Evolutionary conservation across 2,329 filamentous ascomycete genomes (phyloP), one percentile per base, ranked within the genome.

Genomic region (Scolecobasidium constrictum): DNA sequence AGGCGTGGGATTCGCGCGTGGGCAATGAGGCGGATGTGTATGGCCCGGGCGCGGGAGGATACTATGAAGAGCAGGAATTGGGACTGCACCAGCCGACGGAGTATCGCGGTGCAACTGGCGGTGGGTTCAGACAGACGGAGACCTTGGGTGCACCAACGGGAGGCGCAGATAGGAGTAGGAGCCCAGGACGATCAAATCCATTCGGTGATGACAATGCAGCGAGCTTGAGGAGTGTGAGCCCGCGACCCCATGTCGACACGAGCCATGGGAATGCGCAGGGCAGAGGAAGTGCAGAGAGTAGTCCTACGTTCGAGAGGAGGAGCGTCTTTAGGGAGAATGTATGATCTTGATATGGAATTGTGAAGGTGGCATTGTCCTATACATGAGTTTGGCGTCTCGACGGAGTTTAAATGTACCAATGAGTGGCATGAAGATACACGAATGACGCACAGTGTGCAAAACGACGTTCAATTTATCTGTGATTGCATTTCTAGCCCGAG

Each of bases 1-100:
- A 88, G 55, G 84, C 85, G 2, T 94, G 86, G 86, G 85, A 92
- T 63, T 65, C 83, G 49, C 71, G 83, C 46, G 84, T 93, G 4
- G 83, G 83, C 45, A 71, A 78, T 52, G 84, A 88, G 59, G 76
- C 80, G 15, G 78, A 82, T 55, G 65, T 62, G 11, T 78, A 80
- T 56, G 75, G 74, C 2, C 64, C 66, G 2, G 67, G 68, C 17
- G 72, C 72, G 2, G 26, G 9, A n/a, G 26, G 26, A 31, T 7
- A n/a, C 26, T 85, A 85, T 60, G 85, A 90, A 57, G 83, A 86
- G 63, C 77, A 83, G 55, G 83, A 87, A 60, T 65, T 86, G 4
- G 81, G 80, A 0, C 56, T 75, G 26, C 69, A 64, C 28, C 35
- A 66, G 49, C 62, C 63, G 34, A 56, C 55, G 41, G 59, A 58